phyloP scores from a whole-genome alignment of 1,139 yeast species.

The Candida freyschussii region DNA sequence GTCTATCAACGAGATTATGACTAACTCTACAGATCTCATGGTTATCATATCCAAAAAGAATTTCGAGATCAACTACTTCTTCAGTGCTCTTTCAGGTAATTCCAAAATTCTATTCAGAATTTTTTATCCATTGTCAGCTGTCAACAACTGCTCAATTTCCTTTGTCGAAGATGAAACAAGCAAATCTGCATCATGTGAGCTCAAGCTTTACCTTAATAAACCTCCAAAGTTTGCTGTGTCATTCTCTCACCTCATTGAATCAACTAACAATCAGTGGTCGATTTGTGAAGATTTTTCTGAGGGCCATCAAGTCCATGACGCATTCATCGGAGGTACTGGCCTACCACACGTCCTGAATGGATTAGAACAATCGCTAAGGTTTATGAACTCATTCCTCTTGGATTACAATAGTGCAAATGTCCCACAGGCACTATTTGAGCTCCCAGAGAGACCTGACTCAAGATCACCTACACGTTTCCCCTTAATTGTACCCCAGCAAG shows the following conservation, averaged over 20 bases:
- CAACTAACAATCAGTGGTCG: conserved; percentile 63
- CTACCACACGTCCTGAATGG: conserved; percentile 46
- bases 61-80: conserved; percentile 68
- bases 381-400: conserved; percentile 49
- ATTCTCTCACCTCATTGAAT: conserved; percentile 37
- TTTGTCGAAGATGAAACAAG: conserved; percentile 29
- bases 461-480: conserved; percentile 18
- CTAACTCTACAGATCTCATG: conserved; percentile 56
- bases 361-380: conserved; percentile 44
- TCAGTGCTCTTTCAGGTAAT: conserved; percentile 45
- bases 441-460: conserved; percentile 20
- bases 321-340: conserved; percentile 48
- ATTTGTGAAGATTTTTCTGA: conserved; percentile 80
- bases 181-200: conserved; percentile 39
- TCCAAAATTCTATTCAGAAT: conserved; percentile 66
- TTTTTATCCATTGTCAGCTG: conserved; percentile 49
- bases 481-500: conserved; percentile 1
- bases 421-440: conserved; percentile 19
- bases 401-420: conserved; percentile 36
- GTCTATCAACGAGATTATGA: conserved; percentile 57
- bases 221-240: conserved; percentile 76
- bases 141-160: conserved; percentile 34
- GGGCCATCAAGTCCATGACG: conserved; percentile 71
- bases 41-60: conserved; percentile 65
- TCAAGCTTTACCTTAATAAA: conserved; percentile 46